Conservation (phyloP, 345 rosid genomes). For the Eucalyptus regnans region DNA sequence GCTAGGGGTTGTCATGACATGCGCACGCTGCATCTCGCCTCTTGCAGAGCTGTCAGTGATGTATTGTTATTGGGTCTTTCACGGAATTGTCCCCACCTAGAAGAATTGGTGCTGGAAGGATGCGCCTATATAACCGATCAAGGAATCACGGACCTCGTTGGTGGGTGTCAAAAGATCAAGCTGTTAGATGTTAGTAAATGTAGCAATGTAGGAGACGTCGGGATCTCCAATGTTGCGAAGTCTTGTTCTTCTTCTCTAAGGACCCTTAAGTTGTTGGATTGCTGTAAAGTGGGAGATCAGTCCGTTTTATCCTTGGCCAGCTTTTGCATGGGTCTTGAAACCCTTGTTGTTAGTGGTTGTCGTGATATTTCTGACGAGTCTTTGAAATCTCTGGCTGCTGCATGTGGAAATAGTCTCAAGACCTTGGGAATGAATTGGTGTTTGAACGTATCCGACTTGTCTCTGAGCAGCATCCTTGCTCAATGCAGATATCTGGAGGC, state of each 20-base stretch:
- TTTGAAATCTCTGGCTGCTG: constrained; percentile 42
- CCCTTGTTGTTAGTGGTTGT: constrained; percentile 75
- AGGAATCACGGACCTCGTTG: constrained; percentile 59
- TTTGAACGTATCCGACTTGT: constrained; percentile 55
- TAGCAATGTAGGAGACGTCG: constrained; percentile 59
- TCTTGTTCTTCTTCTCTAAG: constrained; percentile 54
- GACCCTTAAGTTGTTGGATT: constrained; percentile 74
- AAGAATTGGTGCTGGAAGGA: constrained; percentile 67
- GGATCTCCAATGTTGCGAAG: constrained; percentile 54
- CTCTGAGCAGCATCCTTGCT: constrained; percentile 47
- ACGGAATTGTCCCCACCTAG: constrained; percentile 40
- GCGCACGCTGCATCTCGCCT: constrained; percentile 47
- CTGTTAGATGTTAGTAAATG: constrained; percentile 75
- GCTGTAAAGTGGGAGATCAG: constrained; percentile 62
- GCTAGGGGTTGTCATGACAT: constrained; percentile 69
- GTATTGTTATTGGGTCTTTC: constrained; percentile 37
- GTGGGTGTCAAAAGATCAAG: constrained; percentile 50
- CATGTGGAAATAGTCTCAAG: constrained; percentile 56
- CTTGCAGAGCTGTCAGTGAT: constrained; percentile 65
- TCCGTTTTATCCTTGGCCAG: constrained; percentile 50
- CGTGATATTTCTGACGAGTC: constrained; percentile 57
- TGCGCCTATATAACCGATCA: constrained; percentile 56
- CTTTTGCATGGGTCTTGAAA: constrained; percentile 64
- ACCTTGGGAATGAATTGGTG: constrained; percentile 96
- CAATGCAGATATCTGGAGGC: constrained; percentile 75